Conservation (phyloP, 2,329 filamentous ascomycete genomes). For the Metarhizium guizhouense region DNA sequence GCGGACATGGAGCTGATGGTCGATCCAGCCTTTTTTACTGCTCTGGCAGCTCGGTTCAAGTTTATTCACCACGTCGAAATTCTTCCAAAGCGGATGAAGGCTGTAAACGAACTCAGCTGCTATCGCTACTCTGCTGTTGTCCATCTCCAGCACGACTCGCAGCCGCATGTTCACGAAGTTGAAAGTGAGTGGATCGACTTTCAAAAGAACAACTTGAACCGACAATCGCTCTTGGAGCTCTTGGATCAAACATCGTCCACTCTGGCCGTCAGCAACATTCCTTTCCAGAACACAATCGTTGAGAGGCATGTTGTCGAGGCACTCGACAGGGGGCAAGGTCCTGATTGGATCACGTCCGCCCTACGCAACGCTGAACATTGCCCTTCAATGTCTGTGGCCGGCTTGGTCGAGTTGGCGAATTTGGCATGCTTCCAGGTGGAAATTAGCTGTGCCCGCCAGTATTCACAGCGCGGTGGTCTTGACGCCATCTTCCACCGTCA, state of each 20-base stretch:
- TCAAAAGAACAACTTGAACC: background rate
- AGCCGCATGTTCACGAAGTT: background rate
- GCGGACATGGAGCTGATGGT: conserved; percentile 15
- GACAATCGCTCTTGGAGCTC: no score
- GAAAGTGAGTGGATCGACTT: no score
- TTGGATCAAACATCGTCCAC: no score
- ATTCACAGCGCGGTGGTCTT: conserved; percentile 10
- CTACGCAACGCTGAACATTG: conserved; percentile 24
- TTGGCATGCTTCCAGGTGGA: conserved; percentile 24
- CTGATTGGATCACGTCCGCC: background rate
- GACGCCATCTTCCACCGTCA: conserved; percentile 20
- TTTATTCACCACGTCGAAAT: conserved; percentile 15
- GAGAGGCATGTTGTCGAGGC: background rate
- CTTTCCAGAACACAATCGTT: no score
- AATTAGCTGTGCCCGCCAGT: conserved; percentile 30
- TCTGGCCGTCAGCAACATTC: no score
- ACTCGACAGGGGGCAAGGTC: background rate
- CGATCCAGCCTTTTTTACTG: conserved; percentile 17
- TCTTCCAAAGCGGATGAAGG: conserved; percentile 16
- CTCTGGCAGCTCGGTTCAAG: conserved; percentile 5
- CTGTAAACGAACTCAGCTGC: conserved; percentile 16
- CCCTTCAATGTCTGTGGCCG: conserved; percentile 4
- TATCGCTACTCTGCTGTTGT: conserved; percentile 18
- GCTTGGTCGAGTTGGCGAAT: conserved; percentile 13
- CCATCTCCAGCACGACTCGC: conserved; percentile 5